Percentiles rank a stretch among this genome's conserved stretches.
These are phyloP conservation scores for Colletotrichum salicis DNA, from an alignment of 2,329 filamentous ascomycete species.

Conservation along the genomic window DNA sequence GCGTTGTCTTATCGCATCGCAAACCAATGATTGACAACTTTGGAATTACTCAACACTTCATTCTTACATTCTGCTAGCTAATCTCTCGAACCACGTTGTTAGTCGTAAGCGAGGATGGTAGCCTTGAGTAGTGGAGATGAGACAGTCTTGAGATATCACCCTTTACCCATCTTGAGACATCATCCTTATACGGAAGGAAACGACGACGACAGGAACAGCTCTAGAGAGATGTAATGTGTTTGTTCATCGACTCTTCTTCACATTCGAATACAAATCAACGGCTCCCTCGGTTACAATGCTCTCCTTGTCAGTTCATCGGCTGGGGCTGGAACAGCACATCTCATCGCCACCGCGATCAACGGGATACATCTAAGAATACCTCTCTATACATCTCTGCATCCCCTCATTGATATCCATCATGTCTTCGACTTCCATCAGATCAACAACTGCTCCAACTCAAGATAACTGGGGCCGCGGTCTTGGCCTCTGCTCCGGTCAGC, in stretches of 20 bases:
- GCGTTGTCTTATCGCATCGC: background rate
- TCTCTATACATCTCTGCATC: background rate
- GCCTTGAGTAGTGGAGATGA: background rate
- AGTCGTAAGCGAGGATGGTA: background rate
- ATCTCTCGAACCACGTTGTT: background rate
- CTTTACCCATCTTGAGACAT: too few species aligned
- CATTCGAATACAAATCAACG: background rate
- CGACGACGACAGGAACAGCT: background rate
- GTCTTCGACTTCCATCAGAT: background rate
- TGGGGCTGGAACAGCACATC: background rate
- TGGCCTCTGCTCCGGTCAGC: background rate
- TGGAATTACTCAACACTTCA: background rate
- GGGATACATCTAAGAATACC: background rate
- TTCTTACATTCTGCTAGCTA: background rate
- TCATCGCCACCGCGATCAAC: background rate
- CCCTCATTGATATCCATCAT: background rate
- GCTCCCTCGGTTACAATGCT: background rate
- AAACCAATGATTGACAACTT: background rate
- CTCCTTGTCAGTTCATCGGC: background rate
- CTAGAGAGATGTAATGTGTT: background rate
- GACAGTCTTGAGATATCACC: background rate
- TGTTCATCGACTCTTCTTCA: accelerated
- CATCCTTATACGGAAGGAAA: too few species aligned
- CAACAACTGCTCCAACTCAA: background rate
- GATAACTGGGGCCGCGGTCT: background rate